Percentiles rank a stretch among this genome's conserved stretches.
Conservation (phyloP, 2,329 filamentous ascomycete species). For the Gremmenia infestans region DNA sequence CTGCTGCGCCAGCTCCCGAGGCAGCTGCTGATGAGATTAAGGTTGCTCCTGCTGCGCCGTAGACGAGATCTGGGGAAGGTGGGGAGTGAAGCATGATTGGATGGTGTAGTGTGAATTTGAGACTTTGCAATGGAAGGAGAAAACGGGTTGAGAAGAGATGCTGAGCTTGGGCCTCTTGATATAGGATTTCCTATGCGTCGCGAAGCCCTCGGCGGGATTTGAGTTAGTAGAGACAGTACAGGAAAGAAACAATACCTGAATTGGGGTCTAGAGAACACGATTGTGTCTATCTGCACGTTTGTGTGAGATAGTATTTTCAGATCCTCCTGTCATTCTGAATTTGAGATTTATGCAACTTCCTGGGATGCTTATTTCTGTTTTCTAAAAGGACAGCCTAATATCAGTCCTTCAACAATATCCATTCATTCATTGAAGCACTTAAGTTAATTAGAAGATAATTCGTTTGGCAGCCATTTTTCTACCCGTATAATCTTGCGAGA, state of each 20-base stretch:
- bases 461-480: neutral
- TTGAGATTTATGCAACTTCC: too few species aligned
- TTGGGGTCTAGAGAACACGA: too few species aligned
- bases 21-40: constrained; percentile 21
- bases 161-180: neutral
- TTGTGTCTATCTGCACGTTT: too few species aligned
- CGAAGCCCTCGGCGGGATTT: neutral
- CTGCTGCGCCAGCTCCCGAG: constrained; percentile 14
- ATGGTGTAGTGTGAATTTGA: neutral
- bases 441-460: neutral
- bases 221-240: neutral
- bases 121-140: neutral
- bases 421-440: neutral
- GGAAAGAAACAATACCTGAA: neutral
- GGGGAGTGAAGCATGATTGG: neutral
- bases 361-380: too few species aligned
- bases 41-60: constrained; percentile 20
- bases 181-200: neutral
- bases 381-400: too few species aligned
- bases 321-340: too few species aligned
- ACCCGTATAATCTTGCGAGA: neutral
- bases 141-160: neutral
- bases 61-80: neutral
- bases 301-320: too few species aligned
- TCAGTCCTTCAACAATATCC: too few species aligned